Conservation (phyloP, 179 eudicot species). For the Silene vulgaris region DNA sequence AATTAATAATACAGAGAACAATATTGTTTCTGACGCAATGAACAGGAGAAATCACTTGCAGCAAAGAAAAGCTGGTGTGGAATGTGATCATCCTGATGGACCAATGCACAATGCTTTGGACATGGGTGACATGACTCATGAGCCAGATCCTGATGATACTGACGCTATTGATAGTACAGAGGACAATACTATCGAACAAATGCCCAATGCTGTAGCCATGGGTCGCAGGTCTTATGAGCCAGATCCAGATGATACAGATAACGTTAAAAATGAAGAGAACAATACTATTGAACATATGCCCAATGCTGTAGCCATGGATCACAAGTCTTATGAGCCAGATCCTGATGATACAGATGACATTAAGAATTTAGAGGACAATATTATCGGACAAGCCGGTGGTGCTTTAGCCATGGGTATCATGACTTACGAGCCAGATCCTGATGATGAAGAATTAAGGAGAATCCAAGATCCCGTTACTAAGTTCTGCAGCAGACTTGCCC, state of each 20-base stretch:
- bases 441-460: conserved; percentile 66
- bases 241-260: neutral
- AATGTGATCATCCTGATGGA: conserved; percentile 27
- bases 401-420: conserved; percentile 25
- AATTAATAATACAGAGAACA: conserved; percentile 18
- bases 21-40: conserved; percentile 15
- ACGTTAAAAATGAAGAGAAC: neutral
- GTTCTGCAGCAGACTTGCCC: conserved; percentile 48
- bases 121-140: neutral
- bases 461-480: conserved; percentile 68
- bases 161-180: neutral
- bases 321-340: neutral
- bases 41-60: conserved; percentile 18
- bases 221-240: neutral
- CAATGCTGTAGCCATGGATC: neutral
- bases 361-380: too few species aligned
- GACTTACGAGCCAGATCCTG: conserved; percentile 57
- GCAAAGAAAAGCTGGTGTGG: conserved; percentile 12
- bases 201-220: neutral
- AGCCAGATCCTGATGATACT: neutral
- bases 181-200: conserved; percentile 18
- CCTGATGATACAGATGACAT: neutral
- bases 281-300: conserved; percentile 9
- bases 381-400: conserved; percentile 21
- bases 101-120: neutral